A percentile compares a stretch with the other conserved stretches of the same genome.
Conservation (phyloP, 352 stramenopile species). For the Thraustochytrium striatum region DNA sequence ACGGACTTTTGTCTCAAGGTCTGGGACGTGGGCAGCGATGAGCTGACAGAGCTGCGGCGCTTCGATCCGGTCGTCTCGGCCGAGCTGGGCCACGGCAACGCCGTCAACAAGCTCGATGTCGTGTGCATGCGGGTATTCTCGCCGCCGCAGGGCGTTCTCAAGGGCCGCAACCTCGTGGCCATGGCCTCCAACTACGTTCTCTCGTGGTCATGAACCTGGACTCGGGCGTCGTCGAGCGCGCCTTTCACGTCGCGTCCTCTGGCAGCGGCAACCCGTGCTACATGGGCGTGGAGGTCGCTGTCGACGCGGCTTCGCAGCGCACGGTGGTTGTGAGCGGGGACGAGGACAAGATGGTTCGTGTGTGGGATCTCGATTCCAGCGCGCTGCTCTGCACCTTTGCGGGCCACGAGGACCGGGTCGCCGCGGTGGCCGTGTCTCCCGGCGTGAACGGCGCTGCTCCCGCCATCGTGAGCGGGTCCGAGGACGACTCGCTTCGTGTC, state of each 20-base stretch:
- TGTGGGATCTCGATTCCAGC: neutral
- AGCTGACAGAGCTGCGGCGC: neutral
- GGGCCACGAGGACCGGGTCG: neutral
- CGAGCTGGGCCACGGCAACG: too few species aligned
- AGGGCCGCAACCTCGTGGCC: neutral
- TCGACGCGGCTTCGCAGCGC: neutral
- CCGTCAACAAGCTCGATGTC: too few species aligned
- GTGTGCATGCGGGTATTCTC: too few species aligned
- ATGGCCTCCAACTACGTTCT: neutral
- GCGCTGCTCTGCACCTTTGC: neutral
- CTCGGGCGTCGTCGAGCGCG: neutral
- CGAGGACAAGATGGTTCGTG: neutral
- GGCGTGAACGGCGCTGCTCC: neutral
- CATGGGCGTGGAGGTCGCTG: neutral
- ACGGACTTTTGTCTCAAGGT: too few species aligned
- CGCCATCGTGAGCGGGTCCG: neutral
- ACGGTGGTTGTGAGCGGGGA: neutral
- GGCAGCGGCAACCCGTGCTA: neutral
- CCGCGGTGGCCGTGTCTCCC: neutral
- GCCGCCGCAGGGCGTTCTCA: too few species aligned
- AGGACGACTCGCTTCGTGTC: neutral
- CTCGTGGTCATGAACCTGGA: neutral
- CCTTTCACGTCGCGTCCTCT: neutral
- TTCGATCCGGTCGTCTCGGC: too few species aligned
- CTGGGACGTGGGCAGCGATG: neutral